Base-by-base conservation (phyloP, 805 yeast species). In the Clavispora santaluciae region DNA sequence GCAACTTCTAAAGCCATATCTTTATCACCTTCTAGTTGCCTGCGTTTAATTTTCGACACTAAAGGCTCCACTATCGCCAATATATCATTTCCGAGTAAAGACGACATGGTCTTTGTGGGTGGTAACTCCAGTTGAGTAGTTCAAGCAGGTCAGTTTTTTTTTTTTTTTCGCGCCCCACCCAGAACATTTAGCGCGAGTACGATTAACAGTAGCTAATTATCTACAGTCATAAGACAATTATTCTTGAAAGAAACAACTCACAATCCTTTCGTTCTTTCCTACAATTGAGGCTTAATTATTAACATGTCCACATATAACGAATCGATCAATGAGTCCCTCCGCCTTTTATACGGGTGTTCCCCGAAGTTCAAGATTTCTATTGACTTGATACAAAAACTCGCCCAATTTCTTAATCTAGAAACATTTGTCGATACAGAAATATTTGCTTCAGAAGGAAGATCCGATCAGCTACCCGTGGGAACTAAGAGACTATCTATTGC, bases 1-100 rank as follows among this genome's bases (percentile, higher is more conserved):
- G 96, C 83, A 6, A 96, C 86, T 40, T 86, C 93, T 26, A 87
- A 69, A 0, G 98, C 97, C 34, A 88, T 86, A 13, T 72, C 73
- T 51, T 82, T 83, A 11, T 96, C 86, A 2, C 95, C 96, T 4
- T 73, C 64, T 34, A 89, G 74, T 60, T 90, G 95, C 44, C 91
- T 81, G 51, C 97, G 82, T 60, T 88, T 90, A 50, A 91, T 74
- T 53, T 77, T 75, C 18, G 60, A 55, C 13, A 67, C 65, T 12
- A 67, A 60, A 10, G 72, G 73, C 29, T 66, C 67, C 35, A 69
- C 55, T 16, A 68, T 50, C 11, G 63, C 55, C 42, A 44, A 46
- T 12, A 70, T 58, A 35, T 70, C 75, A 2, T 63, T 60, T 10
- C 60, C 40, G 35, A 50, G 41, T 23, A 33, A 21, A 16, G 36